These are phyloP conservation scores for Neopestalotiopsis clavispora DNA, from an alignment of 2,329 filamentous ascomycete genomes.

Conservation along the genomic window DNA sequence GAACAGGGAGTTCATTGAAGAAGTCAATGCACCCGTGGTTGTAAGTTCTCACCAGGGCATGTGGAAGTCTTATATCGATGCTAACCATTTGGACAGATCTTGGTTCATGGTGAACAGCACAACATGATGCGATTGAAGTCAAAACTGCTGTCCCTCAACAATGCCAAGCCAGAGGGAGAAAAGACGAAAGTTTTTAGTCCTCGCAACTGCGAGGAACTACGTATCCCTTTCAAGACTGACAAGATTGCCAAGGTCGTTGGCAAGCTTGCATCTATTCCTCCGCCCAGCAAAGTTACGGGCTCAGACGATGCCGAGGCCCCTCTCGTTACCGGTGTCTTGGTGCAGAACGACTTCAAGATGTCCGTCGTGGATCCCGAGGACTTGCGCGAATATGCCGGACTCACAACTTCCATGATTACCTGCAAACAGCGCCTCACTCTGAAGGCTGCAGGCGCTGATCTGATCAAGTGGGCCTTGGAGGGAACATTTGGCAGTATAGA, in stretches of 20 bases:
- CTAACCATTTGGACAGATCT: slow-evolving; percentile 63
- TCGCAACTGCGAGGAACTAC: slow-evolving; percentile 91
- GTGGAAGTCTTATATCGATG: slow-evolving; percentile 20
- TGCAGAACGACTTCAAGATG: slow-evolving; percentile 97
- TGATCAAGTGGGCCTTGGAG: slow-evolving; percentile 93
- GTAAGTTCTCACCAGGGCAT: slow-evolving; percentile 57
- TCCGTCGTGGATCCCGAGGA: slow-evolving; percentile 97
- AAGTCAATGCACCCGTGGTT: slow-evolving; percentile 89
- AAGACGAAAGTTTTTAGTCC: slow-evolving; percentile 94
- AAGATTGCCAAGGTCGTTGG: slow-evolving; percentile 97
- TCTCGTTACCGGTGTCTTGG: slow-evolving; percentile 86
- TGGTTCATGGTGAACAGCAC: slow-evolving; percentile 95
- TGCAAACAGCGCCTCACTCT: slow-evolving; percentile 92
- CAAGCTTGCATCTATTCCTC: slow-evolving; percentile 82
- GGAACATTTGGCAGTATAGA: slow-evolving; percentile 91
- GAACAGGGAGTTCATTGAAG: slow-evolving; percentile 96
- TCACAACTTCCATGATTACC: slow-evolving; percentile 91
- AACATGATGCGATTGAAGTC: slow-evolving; percentile 98
- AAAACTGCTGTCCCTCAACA: slow-evolving; percentile 90
- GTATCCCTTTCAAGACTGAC: slow-evolving; percentile 93
- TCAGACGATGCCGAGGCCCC: slow-evolving; percentile 40
- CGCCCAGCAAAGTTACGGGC: slow-evolving; percentile 53
- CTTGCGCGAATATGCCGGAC: slow-evolving; percentile 91
- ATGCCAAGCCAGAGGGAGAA: slow-evolving; percentile 74
- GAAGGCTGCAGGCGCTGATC: slow-evolving; percentile 84